phyloP scores from a whole-genome alignment of 495 filamentous ascomycete species.

The Penicillium bialowiezense region DNA sequence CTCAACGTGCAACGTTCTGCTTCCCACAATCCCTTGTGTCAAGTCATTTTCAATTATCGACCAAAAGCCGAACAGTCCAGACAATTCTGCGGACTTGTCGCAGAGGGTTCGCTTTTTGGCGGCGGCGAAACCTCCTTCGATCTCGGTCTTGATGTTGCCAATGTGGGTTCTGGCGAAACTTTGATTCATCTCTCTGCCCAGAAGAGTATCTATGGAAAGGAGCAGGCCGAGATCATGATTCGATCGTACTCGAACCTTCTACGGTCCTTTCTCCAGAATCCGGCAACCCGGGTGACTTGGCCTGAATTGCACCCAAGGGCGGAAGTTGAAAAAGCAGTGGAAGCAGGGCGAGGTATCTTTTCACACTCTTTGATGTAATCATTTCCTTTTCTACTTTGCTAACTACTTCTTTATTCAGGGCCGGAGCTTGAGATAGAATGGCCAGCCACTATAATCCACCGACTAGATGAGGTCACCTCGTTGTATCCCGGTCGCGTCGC shows the following conservation, averaged over 20 bases:
- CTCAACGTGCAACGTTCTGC: constrained; percentile 31
- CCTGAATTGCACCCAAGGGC: constrained; percentile 9
- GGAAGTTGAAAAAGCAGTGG: constrained; percentile 11
- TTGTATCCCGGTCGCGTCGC: constrained; percentile 8
- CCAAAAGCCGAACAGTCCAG: constrained; percentile 14
- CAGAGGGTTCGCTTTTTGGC: constrained; percentile 14
- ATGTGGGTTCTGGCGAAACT: constrained; percentile 10
- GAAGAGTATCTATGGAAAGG: constrained; percentile 21
- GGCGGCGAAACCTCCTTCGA: constrained; percentile 25
- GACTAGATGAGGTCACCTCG: constrained; percentile 24
- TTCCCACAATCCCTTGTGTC: constrained; percentile 35
- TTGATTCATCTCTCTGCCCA: constrained; percentile 15
- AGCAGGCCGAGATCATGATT: constrained; percentile 24
- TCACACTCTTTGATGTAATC: too few relatives aligned
- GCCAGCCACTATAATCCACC: constrained; percentile 34
- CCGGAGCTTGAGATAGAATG: constrained; percentile 18
- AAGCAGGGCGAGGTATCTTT: constrained; percentile 14
- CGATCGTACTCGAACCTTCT: constrained; percentile 30
- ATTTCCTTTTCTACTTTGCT: background rate
- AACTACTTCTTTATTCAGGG: constrained; percentile 11
- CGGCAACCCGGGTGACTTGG: constrained; percentile 19
- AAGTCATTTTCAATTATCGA: constrained; percentile 42
- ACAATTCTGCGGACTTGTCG: constrained; percentile 16
- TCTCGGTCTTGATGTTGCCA: constrained; percentile 19
- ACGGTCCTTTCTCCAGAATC: constrained; percentile 17